A percentile compares a stretch with the other conserved stretches of the same genome.
These are phyloP conservation scores for Symbiodinium pilosum DNA, from an alignment of 73 alveolate species.

Conservation along the genomic window DNA sequence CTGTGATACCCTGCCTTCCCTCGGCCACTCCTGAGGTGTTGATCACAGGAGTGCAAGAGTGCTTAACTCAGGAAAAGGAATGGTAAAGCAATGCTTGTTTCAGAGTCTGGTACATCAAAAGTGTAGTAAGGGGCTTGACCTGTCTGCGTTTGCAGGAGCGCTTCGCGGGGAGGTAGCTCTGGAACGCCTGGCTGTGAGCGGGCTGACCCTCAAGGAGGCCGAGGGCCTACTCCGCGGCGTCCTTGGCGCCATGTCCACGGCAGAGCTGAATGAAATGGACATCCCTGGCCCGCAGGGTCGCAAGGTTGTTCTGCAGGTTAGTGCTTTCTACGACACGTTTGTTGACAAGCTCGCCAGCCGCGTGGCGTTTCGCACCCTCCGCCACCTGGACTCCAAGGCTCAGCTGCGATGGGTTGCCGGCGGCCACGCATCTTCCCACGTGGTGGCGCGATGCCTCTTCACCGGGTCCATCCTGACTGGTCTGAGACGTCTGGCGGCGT, in stretches of 20 bases:
- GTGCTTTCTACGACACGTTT: background rate
- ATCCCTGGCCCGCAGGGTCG: background rate
- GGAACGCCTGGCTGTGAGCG: background rate
- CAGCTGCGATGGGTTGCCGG: conserved; percentile 10
- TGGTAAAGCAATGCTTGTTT: no score
- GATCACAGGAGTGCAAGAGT: no score
- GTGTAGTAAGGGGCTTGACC: no score
- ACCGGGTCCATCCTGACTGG: background rate
- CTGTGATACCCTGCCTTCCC: conserved; percentile 10
- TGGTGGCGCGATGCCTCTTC: background rate
- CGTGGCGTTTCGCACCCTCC: background rate
- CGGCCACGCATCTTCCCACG: conserved; percentile 1
- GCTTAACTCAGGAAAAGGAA: no score
- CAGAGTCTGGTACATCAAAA: no score
- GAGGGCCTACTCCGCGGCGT: background rate
- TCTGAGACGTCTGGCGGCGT: background rate
- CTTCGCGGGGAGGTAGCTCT: background rate
- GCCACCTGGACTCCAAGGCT: background rate
- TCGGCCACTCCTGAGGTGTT: background rate
- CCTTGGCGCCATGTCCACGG: background rate
- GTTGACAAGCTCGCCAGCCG: background rate
- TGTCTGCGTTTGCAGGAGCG: no score
- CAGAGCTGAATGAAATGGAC: background rate
- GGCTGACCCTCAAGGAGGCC: background rate
- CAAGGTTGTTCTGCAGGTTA: background rate